Evolutionary conservation across 345 rosid genomes (phyloP).

Genomic region (Moricandia moricandioides): DNA sequence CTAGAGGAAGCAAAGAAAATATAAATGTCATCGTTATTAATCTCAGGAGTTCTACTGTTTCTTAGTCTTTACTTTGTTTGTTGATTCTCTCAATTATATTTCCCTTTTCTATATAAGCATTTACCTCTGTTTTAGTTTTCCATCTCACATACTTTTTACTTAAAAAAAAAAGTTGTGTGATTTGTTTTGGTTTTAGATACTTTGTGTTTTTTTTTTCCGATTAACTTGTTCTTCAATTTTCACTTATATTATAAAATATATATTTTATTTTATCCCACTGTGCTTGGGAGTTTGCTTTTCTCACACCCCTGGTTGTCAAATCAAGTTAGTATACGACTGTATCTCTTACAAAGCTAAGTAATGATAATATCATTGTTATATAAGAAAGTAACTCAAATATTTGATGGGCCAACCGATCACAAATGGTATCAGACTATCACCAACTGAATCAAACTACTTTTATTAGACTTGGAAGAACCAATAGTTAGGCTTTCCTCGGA

Average conservation of each 20-base stretch:
- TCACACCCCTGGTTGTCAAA: neutral
- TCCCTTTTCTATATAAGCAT: neutral
- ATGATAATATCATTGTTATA: too few relatives aligned
- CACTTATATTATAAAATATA: neutral
- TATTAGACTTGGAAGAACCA: too few relatives aligned
- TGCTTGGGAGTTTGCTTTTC: neutral
- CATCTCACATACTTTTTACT: neutral
- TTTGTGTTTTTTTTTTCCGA: neutral
- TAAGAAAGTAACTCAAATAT: too few relatives aligned
- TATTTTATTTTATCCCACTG: neutral
- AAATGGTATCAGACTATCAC: too few relatives aligned
- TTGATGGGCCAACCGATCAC: too few relatives aligned
- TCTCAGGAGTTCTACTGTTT: conserved; percentile 30
- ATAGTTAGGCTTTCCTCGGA: too few relatives aligned
- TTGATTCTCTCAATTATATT: neutral
- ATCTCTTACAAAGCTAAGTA: neutral
- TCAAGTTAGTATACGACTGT: neutral
- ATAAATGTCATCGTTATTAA: conserved; percentile 58
- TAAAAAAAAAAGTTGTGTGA: neutral
- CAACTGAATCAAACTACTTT: too few relatives aligned
- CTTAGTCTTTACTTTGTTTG: neutral
- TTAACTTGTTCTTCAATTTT: neutral
- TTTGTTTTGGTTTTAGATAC: neutral
- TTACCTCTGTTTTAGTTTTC: neutral
- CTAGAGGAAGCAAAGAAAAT: conserved; percentile 59